Base-by-base conservation (phyloP, 805 yeast genomes). In the Wickerhamiella alocasiicola region DNA sequence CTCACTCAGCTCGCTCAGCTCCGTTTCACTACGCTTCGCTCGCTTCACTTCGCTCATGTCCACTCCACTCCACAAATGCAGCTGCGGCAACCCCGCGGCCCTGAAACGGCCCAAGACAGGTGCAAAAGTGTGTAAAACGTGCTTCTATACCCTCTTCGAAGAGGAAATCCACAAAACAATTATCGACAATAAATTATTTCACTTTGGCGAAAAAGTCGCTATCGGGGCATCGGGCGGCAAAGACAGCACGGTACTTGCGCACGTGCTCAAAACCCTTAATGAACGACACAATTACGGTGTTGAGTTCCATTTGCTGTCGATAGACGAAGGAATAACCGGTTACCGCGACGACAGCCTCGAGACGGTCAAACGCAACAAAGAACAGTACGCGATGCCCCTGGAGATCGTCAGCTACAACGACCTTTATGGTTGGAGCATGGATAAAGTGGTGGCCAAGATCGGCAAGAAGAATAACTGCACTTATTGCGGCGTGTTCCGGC, bases 171-270 rank as follows among this genome's bases (percentile, higher is more conserved):
- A 91, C 64, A 72, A 84, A 51, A 88, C 98, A 2, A 88, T 91
- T 34, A 64, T 68, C 11, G 65, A 71, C 26, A 78, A 79, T 41
- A 65, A 73, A 1, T 68, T 91, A 36, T 91, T 91, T 53, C 58
- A 73, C 18, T 67, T 63, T 0, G 97, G 97, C 12, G 98, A 91
- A 55, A 70, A 64, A 20, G 87, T 91, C 2, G 98, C 97, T 13
- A 87, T 91, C 18, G 99, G 99, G 13, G 99, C 99, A 0, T 83
- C 95, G 1, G 99, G 99, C 19, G 99, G 99, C 40, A 91, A 91
- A 54, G 99, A 91, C 58, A 83, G 95, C 4, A 91, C 99, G 0
- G 99, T 91, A 1, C 63, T 91, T 23, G 98, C 97, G 0, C 75
- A 87, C 34, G 74, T 91, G 2, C 60, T 91, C 59, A 91, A 85